Evolutionary conservation across 345 rosid genomes (phyloP).

Genomic region (Mallotus nudiflorus): DNA sequence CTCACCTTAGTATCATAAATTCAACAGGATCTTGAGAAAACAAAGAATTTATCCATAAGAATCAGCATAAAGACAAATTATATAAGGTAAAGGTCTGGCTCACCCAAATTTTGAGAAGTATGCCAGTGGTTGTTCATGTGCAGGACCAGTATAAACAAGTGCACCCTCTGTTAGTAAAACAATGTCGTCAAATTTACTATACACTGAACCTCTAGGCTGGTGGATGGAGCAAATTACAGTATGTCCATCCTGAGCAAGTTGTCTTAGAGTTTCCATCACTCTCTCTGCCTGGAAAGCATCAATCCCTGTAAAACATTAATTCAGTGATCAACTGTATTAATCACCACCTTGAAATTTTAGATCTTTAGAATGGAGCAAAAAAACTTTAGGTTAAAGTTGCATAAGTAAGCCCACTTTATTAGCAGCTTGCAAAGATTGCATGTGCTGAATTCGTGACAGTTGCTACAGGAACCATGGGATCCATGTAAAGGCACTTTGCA

Average conservation of each 20-base stretch:
- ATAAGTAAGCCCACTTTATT: not conserved
- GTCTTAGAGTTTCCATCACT: slow-evolving; percentile 92
- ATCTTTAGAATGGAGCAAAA: not conserved
- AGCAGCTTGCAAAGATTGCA: not conserved
- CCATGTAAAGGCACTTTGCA: not conserved
- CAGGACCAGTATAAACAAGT: slow-evolving; percentile 90
- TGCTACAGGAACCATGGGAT: not conserved
- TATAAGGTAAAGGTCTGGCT: slow-evolving; percentile 17
- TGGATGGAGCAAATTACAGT: slow-evolving; percentile 97
- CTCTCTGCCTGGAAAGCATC: slow-evolving; percentile 98
- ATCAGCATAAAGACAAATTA: slow-evolving; percentile 1
- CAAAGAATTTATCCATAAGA: not conserved
- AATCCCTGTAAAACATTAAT: slow-evolving; percentile 58
- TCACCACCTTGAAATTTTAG: not conserved
- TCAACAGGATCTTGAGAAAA: not conserved
- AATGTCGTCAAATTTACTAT: slow-evolving; percentile 86
- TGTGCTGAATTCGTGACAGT: not conserved
- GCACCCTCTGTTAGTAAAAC: slow-evolving; percentile 76
- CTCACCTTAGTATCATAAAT: not conserved
- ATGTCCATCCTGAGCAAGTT: slow-evolving; percentile 91
- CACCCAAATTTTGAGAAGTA: slow-evolving; percentile 90
- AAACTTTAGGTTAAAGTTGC: not conserved
- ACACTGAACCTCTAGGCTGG: slow-evolving; percentile 96
- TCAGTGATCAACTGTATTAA: slow-evolving; percentile 10
- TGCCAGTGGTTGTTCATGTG: slow-evolving; percentile 66